These are phyloP conservation scores for Adansonia madagascariensis DNA, from an alignment of 441 rosid species.

Conservation along the genomic window DNA sequence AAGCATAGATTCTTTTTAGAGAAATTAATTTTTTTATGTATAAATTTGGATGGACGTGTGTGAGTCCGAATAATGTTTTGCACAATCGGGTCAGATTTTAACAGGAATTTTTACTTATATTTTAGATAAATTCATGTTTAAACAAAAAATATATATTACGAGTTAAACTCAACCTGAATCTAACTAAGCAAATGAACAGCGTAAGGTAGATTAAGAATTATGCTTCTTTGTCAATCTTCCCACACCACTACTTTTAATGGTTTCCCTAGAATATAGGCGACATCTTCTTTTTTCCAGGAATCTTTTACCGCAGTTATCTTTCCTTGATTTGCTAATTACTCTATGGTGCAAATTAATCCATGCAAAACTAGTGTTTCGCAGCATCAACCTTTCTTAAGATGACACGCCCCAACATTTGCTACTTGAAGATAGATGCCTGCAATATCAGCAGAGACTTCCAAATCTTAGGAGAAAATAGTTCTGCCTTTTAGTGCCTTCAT, in stretches of 20 bases:
- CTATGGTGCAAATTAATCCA: not conserved
- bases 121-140: too few relatives aligned
- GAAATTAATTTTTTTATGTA: too few relatives aligned
- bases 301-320: not conserved
- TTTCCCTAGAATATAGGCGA: not conserved
- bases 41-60: too few relatives aligned
- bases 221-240: conserved; percentile 4
- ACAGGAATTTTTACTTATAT: too few relatives aligned
- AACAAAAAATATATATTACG: too few relatives aligned
- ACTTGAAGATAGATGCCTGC: not conserved
- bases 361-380: not conserved
- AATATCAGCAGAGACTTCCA: not conserved
- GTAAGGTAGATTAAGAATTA: not conserved
- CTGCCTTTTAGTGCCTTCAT: too few relatives aligned
- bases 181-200: too few relatives aligned
- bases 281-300: not conserved
- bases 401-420: not conserved
- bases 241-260: not conserved
- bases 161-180: too few relatives aligned
- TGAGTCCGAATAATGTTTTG: too few relatives aligned
- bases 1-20: too few relatives aligned
- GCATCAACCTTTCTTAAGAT: not conserved
- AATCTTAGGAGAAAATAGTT: not conserved
- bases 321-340: not conserved
- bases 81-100: too few relatives aligned